Evolutionary conservation across 148 eudicot genomes (phyloP).

Genomic region (Nepenthes mirabilis): DNA sequence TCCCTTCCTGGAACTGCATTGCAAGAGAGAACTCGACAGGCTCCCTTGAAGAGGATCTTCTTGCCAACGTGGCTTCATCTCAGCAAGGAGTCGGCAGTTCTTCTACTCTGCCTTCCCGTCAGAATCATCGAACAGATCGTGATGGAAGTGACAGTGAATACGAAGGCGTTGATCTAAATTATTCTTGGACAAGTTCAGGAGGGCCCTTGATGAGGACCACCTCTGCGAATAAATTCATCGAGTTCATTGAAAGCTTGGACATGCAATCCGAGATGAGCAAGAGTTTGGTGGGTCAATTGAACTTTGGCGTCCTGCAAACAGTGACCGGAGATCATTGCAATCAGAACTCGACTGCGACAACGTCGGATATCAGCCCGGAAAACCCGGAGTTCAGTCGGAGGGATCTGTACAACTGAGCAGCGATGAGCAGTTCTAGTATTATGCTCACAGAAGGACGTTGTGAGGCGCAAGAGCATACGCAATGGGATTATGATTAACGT

Average conservation of each 20-base stretch:
- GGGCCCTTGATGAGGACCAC: conserved; percentile 95
- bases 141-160: conserved; percentile 77
- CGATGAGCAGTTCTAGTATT: too few relatives aligned
- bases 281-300: conserved; percentile 16
- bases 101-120: conserved; percentile 1
- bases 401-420: conserved; percentile 6
- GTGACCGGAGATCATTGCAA: conserved; percentile 20
- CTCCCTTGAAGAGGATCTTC: conserved; percentile 64
- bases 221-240: conserved; percentile 59
- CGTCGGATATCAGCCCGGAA: conserved; percentile 46
- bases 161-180: conserved; percentile 37
- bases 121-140: conserved; percentile 26
- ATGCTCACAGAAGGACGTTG: too few relatives aligned
- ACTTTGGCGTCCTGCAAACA: conserved; percentile 22
- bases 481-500: conserved; percentile 74
- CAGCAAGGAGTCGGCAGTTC: conserved; percentile 28
- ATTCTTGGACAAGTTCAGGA: conserved; percentile 81
- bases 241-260: conserved; percentile 70
- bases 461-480: conserved; percentile 37
- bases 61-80: conserved; percentile 45
- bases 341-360: conserved; percentile 26
- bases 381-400: conserved; percentile 32
- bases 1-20: conserved; percentile 92
- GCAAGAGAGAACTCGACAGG: conserved; percentile 94
- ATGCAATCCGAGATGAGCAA: conserved; percentile 25